Conservation (phyloP, 257 asterid genomes). For the Solanum stenotomum region DNA sequence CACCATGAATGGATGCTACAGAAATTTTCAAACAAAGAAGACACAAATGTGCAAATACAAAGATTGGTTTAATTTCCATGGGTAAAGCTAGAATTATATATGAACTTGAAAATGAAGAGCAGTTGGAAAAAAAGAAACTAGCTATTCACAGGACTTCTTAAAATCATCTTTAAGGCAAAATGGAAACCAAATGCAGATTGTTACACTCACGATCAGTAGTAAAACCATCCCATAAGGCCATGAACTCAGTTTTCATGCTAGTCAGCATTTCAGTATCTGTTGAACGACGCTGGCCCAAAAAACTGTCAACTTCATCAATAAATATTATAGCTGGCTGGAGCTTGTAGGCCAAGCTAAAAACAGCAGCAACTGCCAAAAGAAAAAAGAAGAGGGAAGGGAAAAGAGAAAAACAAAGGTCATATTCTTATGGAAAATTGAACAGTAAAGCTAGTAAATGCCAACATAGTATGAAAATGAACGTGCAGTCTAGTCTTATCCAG, state of each 20-base stretch:
- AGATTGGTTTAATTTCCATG: not conserved
- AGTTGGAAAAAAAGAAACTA: not conserved
- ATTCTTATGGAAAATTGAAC: not conserved
- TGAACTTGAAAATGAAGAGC: not conserved
- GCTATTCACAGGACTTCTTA: not conserved
- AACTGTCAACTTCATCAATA: constrained; percentile 94
- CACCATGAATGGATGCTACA: not conserved
- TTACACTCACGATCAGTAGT: constrained; percentile 72
- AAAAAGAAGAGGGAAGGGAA: not conserved
- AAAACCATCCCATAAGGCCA: constrained; percentile 99
- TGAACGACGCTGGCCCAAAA: constrained; percentile 84
- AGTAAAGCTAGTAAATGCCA: not conserved
- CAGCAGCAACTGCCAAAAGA: constrained; percentile 74
- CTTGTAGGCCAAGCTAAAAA: constrained; percentile 84
- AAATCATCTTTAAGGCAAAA: not conserved
- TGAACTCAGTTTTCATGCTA: constrained; percentile 94
- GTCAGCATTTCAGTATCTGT: constrained; percentile 70
- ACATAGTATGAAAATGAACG: not conserved
- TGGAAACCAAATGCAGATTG: not conserved
- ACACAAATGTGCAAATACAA: not conserved
- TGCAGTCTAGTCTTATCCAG: not conserved
- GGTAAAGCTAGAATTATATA: not conserved
- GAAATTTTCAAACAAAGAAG: not conserved
- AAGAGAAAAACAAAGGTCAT: not conserved
- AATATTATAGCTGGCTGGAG: constrained; percentile 95